Evolutionary conservation across 768 basidiomycete species (phyloP), one percentile per base, ranked within the genome.

Genomic region (Xerocomus brunneocitrinus): DNA sequence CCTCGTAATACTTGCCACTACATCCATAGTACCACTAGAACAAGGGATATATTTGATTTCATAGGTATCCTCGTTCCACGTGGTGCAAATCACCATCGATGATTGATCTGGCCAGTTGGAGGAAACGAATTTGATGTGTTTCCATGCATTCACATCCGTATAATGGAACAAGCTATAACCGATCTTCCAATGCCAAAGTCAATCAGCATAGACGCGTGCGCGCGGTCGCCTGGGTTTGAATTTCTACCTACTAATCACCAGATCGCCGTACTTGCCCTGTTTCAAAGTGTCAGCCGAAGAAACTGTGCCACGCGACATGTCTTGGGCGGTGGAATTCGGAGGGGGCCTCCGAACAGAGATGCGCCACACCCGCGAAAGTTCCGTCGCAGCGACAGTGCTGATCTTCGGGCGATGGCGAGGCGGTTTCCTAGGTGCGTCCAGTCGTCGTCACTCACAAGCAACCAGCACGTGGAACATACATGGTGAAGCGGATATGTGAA

Each of bases 321-420:
- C 46, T 14, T 46, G 47, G 28, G 41, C 47, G 43, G 52, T 60
- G 50, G 39, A 52, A 43, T 27, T 49, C 52, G 56, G 61, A 48
- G 44, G 39, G 19, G 25, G 47, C 7, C 38, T 10, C 44, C 38
- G 46, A 53, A 57, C 55, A 55, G 52, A 55, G 55, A 31, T 53
- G 22, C 16, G 24, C 22, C 19, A 25, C 49, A 64, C 41, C 63
- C 63, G 63, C 63, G 63, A 64, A 66, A 55, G 55, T 66, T 63
- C 54, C 47, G 36, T 24, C 34, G 32, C 44, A 47, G 49, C 39
- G 47, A 43, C 22, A 10, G 3, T 40, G 49, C 30, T 36, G 40
- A 35, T 50, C 53, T 55, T 42, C 30, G 36, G 16, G 4, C 19
- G 34, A 28, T 42, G 24, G 38, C 40, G 22, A 25, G 8, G 5